Conservation (phyloP, 1,284 basidiomycete genomes). For the Papiliotrema nemorosa region DNA sequence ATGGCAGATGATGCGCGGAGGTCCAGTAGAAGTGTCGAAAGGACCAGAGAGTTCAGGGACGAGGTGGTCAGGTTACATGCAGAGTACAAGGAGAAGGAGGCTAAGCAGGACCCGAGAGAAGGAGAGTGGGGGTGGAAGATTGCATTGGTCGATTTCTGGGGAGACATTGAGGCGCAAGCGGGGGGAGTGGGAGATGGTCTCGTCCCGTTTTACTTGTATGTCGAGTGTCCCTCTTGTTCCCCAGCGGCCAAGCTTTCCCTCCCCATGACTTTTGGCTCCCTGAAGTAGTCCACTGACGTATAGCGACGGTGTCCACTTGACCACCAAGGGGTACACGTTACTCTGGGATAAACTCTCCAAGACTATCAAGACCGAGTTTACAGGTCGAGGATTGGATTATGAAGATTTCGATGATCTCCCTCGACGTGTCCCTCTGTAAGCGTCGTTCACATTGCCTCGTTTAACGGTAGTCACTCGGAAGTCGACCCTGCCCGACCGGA, state of each 20-base stretch:
- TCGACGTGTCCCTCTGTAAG: conserved; percentile 21
- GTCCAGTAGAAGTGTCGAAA: conserved; percentile 56
- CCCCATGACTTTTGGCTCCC: too few relatives aligned
- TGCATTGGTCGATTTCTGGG: conserved; percentile 67
- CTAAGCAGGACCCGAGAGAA: conserved; percentile 5
- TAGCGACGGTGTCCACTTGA: conserved; percentile 74
- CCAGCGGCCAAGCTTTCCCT: too few relatives aligned
- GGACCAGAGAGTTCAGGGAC: conserved; percentile 63
- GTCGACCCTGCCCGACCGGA: conserved; percentile 10
- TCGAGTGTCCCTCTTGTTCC: too few relatives aligned
- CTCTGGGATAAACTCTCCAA: conserved; percentile 62
- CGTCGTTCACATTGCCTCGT: not conserved
- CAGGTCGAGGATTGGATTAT: conserved; percentile 35
- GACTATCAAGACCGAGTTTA: conserved; percentile 57
- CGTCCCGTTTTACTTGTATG: conserved; percentile 9
- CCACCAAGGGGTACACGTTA: conserved; percentile 65
- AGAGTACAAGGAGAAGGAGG: conserved; percentile 46
- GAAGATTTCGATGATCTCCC: conserved; percentile 29
- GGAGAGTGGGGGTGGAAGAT: conserved; percentile 50
- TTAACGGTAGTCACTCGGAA: conserved; percentile 4
- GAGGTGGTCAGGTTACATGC: conserved; percentile 61
- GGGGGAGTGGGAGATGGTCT: conserved; percentile 56
- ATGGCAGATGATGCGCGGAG: conserved; percentile 45
- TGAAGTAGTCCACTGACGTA: too few relatives aligned
- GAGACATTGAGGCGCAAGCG: conserved; percentile 57